A percentile compares a stretch with the other conserved stretches of the same genome.
phyloP scores from a whole-genome alignment of 192 early-diverging fungal species.

The Coemansia sp. region DNA sequence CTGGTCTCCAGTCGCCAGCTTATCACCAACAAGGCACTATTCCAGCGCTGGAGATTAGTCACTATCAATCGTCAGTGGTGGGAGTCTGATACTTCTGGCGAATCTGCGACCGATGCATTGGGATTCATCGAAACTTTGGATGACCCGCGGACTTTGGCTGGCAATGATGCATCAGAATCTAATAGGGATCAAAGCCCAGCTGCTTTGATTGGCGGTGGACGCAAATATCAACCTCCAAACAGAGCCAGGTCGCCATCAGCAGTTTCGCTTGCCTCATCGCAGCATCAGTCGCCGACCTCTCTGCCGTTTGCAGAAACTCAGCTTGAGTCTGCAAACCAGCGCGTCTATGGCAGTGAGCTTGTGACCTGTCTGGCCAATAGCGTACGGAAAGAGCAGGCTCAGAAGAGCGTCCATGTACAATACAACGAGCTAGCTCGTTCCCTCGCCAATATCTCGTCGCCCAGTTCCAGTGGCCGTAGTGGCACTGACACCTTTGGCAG shows the following conservation, averaged over 20 bases:
- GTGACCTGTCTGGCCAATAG: slow-evolving; percentile 15
- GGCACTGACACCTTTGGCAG: background rate
- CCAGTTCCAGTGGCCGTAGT: background rate
- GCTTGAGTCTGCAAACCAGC: slow-evolving; percentile 13
- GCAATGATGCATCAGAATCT: background rate
- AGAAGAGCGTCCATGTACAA: slow-evolving; percentile 28
- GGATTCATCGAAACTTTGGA: slow-evolving; percentile 21
- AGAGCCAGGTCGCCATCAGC: slow-evolving; percentile 12
- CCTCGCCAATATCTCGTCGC: slow-evolving; percentile 4
- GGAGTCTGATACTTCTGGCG: slow-evolving; percentile 34
- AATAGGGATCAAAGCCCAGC: background rate
- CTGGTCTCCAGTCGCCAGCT: slow-evolving; percentile 36
- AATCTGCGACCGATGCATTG: slow-evolving; percentile 42
- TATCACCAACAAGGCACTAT: slow-evolving; percentile 28
- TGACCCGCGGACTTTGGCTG: background rate
- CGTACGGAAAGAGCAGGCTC: slow-evolving; percentile 23
- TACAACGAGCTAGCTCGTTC: slow-evolving; percentile 35
- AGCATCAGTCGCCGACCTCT: background rate
- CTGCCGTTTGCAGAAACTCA: slow-evolving; percentile 2
- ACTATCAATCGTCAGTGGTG: slow-evolving; percentile 50
- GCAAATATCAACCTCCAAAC: slow-evolving; percentile 22
- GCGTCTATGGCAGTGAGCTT: slow-evolving; percentile 11
- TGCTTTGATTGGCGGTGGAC: slow-evolving; percentile 4
- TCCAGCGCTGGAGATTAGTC: slow-evolving; percentile 45
- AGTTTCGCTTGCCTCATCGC: slow-evolving; percentile 8